phyloP scores from a whole-genome alignment of 306 rosid species.

The Hippophae gyantsensis region DNA sequence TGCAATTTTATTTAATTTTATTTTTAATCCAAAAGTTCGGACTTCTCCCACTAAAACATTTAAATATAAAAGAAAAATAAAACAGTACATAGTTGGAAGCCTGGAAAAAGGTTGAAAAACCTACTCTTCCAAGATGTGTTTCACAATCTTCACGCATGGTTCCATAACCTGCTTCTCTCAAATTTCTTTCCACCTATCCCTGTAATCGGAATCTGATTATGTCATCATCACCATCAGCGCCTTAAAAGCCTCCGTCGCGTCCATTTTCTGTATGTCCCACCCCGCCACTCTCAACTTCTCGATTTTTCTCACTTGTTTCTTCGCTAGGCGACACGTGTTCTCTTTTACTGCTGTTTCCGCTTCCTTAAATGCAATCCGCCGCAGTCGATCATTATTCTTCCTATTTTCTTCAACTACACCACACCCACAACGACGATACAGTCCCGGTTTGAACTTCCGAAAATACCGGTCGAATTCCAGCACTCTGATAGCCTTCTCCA shows the following conservation, averaged over 20 bases:
- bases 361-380: constrained; percentile 36
- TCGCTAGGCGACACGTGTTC: constrained; percentile 53
- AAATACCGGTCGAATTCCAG: constrained; percentile 63
- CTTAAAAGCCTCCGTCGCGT: constrained; percentile 53
- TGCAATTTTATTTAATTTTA: too few species aligned
- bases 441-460: too few species aligned
- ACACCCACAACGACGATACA: too few species aligned
- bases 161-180: constrained; percentile 60
- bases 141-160: constrained; percentile 89
- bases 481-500: constrained; percentile 67
- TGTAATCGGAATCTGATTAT: too few species aligned
- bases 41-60: too few species aligned
- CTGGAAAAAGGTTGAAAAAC: too few species aligned
- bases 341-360: constrained; percentile 57
- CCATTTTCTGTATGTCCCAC: constrained; percentile 67
- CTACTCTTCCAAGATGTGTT: too few species aligned
- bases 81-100: too few species aligned
- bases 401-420: neutral
- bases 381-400: constrained; percentile 19
- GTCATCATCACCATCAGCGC: too few species aligned
- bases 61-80: too few species aligned
- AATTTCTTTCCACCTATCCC: constrained; percentile 33
- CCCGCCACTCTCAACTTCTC: constrained; percentile 37
- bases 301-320: constrained; percentile 55
- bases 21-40: too few species aligned